phyloP scores from a whole-genome alignment of 2,329 filamentous ascomycete species.

The Fusarium veterinarium region DNA sequence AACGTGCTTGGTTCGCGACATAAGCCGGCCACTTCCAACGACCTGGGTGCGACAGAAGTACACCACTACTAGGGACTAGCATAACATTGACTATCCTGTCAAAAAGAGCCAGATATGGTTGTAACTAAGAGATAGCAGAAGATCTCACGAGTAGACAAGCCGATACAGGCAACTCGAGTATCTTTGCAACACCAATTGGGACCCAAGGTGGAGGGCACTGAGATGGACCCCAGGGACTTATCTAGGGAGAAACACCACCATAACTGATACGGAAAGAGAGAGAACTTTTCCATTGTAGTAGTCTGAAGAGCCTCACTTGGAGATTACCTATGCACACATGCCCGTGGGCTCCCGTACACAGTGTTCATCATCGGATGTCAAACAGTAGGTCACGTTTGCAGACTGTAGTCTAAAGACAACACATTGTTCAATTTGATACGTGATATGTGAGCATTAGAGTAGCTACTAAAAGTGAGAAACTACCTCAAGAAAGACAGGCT shows the following conservation, averaged over 20 bases:
- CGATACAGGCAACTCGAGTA: background rate
- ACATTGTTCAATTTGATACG: background rate
- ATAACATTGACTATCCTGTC: rapidly evolving
- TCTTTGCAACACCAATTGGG: background rate
- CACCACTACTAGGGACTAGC: background rate
- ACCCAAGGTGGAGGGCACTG: background rate
- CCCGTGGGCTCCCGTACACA: too few species aligned
- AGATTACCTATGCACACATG: background rate
- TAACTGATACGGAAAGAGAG: too few species aligned
- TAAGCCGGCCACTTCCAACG: too few species aligned
- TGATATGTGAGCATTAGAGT: background rate
- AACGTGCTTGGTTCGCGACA: background rate
- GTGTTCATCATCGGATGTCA: too few species aligned
- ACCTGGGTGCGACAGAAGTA: background rate
- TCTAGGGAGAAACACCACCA: too few species aligned
- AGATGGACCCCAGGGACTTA: background rate
- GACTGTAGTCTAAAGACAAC: background rate
- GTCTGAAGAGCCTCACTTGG: background rate
- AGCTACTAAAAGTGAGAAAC: background rate
- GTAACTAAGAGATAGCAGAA: background rate
- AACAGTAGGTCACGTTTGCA: background rate
- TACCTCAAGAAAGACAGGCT: background rate
- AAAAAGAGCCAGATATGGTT: background rate
- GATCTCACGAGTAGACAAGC: too few species aligned
- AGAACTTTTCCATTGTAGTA: rapidly evolving